Conservation (phyloP, 225 moss, liverwort and hornwort species). For the Polytrichum formosum region DNA sequence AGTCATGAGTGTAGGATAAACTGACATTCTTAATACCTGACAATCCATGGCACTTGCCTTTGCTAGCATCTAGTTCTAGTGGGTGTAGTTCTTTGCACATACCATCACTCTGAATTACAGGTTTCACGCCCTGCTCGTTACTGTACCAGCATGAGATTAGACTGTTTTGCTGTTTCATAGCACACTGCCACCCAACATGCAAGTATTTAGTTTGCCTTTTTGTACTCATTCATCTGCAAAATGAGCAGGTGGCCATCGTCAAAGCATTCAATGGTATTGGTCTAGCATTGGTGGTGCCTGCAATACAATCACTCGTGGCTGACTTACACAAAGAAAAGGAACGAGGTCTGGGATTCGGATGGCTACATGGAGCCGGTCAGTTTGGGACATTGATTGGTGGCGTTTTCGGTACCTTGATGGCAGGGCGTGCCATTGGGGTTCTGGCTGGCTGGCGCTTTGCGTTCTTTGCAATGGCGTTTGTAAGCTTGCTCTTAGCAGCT, state of each 20-base stretch:
- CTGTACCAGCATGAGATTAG: no score
- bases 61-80: no score
- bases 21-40: no score
- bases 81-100: no score
- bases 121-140: no score
- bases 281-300: constrained; percentile 61
- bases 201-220: no score
- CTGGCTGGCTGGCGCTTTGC: constrained; percentile 73
- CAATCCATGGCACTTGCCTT: no score
- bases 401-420: constrained; percentile 63
- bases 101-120: no score
- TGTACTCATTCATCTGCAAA: background rate
- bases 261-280: constrained; percentile 66
- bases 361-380: constrained; percentile 63
- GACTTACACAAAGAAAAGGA: constrained; percentile 43
- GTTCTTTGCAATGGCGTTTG: constrained; percentile 46
- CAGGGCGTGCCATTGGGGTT: constrained; percentile 32
- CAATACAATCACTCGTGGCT: constrained; percentile 69
- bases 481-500: constrained; percentile 49
- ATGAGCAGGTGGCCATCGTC: constrained; percentile 43
- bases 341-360: constrained; percentile 62
- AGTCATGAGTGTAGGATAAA: no score
- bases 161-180: no score
- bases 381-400: constrained; percentile 63
- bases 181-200: no score